A percentile compares a stretch with the other conserved stretches of the same genome.
phyloP scores from a whole-genome alignment of 2,329 filamentous ascomycete genomes.

The Thyridium curvatum region DNA sequence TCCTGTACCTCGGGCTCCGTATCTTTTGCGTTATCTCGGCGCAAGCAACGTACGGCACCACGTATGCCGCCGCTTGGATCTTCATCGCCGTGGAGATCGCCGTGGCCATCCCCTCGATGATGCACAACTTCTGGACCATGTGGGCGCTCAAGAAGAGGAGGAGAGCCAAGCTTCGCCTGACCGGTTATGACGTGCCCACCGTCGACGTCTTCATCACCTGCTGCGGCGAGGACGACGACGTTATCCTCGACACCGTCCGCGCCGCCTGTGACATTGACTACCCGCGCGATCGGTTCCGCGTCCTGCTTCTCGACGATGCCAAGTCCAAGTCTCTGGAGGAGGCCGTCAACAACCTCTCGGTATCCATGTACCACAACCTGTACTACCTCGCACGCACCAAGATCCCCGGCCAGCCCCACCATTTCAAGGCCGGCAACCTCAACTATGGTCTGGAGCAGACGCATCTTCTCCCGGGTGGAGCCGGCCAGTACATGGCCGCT shows the following conservation, averaged over 20 bases:
- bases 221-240: conserved; percentile 49
- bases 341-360: conserved; percentile 24
- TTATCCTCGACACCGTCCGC: conserved; percentile 51
- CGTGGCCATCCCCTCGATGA: conserved; percentile 11
- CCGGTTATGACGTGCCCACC: conserved; percentile 40
- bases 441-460: conserved; percentile 51
- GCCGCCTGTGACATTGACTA: conserved; percentile 50
- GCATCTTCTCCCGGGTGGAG: conserved; percentile 43
- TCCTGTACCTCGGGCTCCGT: conserved; percentile 42
- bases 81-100: conserved; percentile 13
- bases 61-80: conserved; percentile 30
- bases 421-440: conserved; percentile 60
- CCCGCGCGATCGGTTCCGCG: conserved; percentile 42
- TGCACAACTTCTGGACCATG: conserved; percentile 14
- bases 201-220: conserved; percentile 53
- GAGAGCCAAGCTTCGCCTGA: conserved; percentile 46
- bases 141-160: conserved; percentile 10
- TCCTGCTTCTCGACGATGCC: conserved; percentile 51
- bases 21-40: conserved; percentile 46
- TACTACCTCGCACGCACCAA: conserved; percentile 47
- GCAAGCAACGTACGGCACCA: conserved; percentile 30
- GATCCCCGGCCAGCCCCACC: conserved; percentile 40
- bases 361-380: conserved; percentile 38
- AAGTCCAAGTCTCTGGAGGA: conserved; percentile 32
- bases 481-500: conserved; percentile 53